Conservation (phyloP, 768 basidiomycete species). For the Tulasnella sp. region DNA sequence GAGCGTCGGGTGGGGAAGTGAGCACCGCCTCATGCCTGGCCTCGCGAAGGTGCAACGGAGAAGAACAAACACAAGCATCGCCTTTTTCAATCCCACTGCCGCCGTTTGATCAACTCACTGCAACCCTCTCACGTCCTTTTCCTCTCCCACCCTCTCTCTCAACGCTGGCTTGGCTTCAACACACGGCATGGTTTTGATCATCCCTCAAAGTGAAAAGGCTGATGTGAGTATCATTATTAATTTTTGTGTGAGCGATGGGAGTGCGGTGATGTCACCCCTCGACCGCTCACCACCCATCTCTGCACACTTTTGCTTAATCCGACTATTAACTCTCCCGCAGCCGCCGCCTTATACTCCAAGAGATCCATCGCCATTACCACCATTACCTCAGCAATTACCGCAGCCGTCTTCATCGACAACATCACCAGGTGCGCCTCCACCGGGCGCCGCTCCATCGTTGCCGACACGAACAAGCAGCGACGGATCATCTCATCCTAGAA, state of each 20-base stretch:
- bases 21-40: background rate
- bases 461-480: background rate
- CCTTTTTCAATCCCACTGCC: background rate
- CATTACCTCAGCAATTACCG: background rate
- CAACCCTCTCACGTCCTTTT: background rate
- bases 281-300: background rate
- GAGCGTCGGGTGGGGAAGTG: background rate
- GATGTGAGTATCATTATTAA: background rate
- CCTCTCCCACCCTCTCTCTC: background rate
- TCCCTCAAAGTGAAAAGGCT: background rate
- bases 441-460: background rate
- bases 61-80: background rate
- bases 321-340: background rate
- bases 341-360: constrained; percentile 6
- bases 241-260: background rate
- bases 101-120: background rate
- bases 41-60: background rate
- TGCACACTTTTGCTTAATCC: background rate
- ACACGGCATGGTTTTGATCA: background rate
- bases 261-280: background rate
- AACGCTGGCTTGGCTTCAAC: background rate
- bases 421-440: background rate
- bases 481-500: background rate
- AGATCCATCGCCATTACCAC: background rate
- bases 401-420: background rate